Conservation (phyloP, 2,329 filamentous ascomycete species). For the Dothistroma pini region DNA sequence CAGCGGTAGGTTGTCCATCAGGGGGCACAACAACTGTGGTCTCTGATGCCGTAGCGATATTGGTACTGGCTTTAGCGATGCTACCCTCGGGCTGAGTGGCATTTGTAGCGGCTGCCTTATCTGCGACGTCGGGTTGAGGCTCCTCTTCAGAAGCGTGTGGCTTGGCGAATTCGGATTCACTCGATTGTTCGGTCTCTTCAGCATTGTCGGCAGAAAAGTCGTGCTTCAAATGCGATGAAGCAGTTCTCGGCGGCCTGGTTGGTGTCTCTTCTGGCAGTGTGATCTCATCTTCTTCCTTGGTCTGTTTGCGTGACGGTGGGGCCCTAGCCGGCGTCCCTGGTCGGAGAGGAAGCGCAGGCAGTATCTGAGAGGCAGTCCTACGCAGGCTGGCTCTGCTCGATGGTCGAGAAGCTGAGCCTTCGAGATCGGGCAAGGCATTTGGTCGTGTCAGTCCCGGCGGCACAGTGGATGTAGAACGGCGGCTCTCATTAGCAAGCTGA, state of each 20-base stretch:
- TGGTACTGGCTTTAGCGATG: not conserved
- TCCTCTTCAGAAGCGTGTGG: not conserved
- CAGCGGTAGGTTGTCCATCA: slow-evolving; percentile 12
- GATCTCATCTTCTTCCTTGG: slow-evolving; percentile 18
- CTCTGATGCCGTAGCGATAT: not conserved
- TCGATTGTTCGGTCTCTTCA: not conserved
- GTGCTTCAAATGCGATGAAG: slow-evolving; percentile 20
- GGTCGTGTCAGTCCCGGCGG: slow-evolving; percentile 43
- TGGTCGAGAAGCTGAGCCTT: slow-evolving; percentile 27
- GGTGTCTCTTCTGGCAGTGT: slow-evolving; percentile 20
- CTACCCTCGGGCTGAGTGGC: not conserved
- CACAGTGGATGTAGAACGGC: slow-evolving; percentile 44
- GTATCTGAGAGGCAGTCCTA: slow-evolving; percentile 32
- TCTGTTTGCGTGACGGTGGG: slow-evolving; percentile 30
- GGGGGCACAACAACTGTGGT: not conserved
- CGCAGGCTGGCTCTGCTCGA: slow-evolving; percentile 36
- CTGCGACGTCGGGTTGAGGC: not conserved
- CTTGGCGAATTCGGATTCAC: not conserved
- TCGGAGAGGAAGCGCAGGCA: slow-evolving; percentile 40
- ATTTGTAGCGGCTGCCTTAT: not conserved
- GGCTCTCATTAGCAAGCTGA: slow-evolving; percentile 34
- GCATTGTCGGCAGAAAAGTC: slow-evolving; percentile 3
- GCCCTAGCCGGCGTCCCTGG: slow-evolving; percentile 37
- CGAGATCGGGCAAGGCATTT: slow-evolving; percentile 26
- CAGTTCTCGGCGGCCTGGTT: slow-evolving; percentile 18